Evolutionary conservation across 345 rosid species (phyloP).

Genomic region (Kernera saxatilis): DNA sequence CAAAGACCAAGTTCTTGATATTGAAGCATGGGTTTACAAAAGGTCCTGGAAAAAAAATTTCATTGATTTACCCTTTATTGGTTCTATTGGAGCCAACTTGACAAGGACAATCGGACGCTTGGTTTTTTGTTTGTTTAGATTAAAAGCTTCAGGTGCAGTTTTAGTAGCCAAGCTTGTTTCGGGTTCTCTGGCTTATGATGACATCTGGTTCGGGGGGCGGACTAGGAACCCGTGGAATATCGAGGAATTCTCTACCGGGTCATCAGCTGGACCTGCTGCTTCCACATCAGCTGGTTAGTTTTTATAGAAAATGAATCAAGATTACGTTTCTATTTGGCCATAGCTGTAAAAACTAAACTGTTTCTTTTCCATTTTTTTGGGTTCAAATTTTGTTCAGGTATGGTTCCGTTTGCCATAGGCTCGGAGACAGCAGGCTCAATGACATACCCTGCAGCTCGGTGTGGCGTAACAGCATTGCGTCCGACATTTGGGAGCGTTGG

Average conservation of each 20-base stretch:
- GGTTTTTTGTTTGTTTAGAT: slow-evolving; percentile 8
- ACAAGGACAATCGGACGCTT: background rate
- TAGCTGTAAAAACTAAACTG: background rate
- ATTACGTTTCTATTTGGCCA: background rate
- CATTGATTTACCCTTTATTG: background rate
- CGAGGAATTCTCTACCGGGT: slow-evolving; percentile 82
- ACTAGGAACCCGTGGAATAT: slow-evolving; percentile 95
- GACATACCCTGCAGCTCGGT: slow-evolving; percentile 70
- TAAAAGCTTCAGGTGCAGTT: slow-evolving; percentile 58
- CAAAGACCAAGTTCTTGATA: slow-evolving; percentile 64
- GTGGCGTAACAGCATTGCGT: slow-evolving; percentile 81
- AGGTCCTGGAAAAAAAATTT: slow-evolving; percentile 29
- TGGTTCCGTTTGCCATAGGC: slow-evolving; percentile 94
- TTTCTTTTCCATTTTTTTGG: background rate
- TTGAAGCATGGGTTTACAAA: slow-evolving; percentile 87
- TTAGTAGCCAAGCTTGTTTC: slow-evolving; percentile 83
- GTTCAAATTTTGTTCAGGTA: slow-evolving; percentile 32
- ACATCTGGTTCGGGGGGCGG: slow-evolving; percentile 86
- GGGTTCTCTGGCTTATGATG: slow-evolving; percentile 84
- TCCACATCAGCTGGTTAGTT: slow-evolving; percentile 70
- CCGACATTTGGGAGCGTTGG: slow-evolving; percentile 82
- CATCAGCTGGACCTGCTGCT: slow-evolving; percentile 95
- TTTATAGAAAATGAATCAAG: background rate
- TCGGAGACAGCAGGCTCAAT: slow-evolving; percentile 93
- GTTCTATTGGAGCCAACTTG: background rate